Conservation (phyloP, 2,329 filamentous ascomycete genomes). For the Mariannaea sp. region DNA sequence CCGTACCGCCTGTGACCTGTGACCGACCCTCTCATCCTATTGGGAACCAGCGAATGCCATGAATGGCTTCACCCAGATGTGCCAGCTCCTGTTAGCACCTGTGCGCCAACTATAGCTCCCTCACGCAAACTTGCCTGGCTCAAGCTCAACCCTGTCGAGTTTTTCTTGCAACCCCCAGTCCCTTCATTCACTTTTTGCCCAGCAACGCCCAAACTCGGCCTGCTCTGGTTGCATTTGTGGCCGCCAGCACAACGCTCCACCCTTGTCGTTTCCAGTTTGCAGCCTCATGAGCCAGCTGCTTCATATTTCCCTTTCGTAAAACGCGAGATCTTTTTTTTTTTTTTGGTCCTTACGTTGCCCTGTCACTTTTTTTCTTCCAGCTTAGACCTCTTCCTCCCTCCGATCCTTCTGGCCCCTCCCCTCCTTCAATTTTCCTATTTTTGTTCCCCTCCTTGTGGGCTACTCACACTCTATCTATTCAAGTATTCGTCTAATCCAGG, state of each 20-base stretch:
- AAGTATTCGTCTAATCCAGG: too few species aligned
- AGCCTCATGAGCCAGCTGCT: neutral
- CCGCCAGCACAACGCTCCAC: neutral
- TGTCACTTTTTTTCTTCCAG: constrained; percentile 18
- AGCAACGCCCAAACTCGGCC: constrained; percentile 11
- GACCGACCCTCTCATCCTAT: neutral
- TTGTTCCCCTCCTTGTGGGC: neutral
- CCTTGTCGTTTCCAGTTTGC: neutral
- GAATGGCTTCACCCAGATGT: neutral
- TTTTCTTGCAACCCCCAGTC: constrained; percentile 1
- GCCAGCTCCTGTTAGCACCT: constrained; percentile 4
- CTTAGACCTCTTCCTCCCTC: constrained; percentile 22
- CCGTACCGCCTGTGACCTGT: too few species aligned
- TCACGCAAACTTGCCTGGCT: neutral
- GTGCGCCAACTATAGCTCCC: neutral
- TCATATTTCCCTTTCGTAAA: constrained; percentile 11
- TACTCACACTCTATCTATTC: neutral
- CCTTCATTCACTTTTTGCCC: constrained; percentile 6
- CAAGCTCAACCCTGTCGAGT: neutral
- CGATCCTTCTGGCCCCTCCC: constrained; percentile 22
- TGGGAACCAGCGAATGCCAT: neutral
- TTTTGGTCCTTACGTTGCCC: constrained; percentile 8
- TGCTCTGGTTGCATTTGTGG: neutral
- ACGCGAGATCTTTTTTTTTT: constrained; percentile 11
- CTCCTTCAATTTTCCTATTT: constrained; percentile 19